Evolutionary conservation across 23 red algal genomes (phyloP).

Genomic region (Gracilaria caudata): DNA sequence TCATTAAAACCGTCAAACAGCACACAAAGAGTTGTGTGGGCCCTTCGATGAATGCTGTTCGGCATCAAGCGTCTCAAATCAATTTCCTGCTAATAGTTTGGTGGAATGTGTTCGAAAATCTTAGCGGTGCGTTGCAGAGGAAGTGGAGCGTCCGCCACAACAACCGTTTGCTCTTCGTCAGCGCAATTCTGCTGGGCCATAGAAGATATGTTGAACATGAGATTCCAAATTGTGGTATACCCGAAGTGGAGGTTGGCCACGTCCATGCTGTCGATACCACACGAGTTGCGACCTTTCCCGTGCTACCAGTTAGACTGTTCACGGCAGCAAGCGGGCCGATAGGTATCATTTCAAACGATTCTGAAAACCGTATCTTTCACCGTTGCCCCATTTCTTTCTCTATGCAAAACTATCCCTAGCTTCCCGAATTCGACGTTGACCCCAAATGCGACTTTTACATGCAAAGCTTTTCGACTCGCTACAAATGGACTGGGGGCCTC

Average conservation of each 20-base stretch:
- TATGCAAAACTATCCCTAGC: background rate
- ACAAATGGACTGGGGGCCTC: background rate
- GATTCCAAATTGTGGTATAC: background rate
- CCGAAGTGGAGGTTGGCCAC: background rate
- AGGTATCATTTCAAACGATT: constrained; percentile 37
- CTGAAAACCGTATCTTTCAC: background rate
- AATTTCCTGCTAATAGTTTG: no score
- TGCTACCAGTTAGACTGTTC: background rate
- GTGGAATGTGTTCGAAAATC: background rate
- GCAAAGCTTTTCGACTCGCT: background rate
- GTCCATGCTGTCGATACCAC: constrained; percentile 12
- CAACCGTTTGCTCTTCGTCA: background rate
- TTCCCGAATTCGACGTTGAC: background rate
- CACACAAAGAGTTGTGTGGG: background rate
- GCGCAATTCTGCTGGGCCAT: background rate
- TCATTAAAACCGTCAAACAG: background rate
- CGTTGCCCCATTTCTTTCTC: constrained; percentile 15
- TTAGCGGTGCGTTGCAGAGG: background rate
- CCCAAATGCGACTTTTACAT: background rate
- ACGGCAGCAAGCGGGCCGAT: constrained; percentile 3
- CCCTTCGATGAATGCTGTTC: background rate
- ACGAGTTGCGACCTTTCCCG: constrained; percentile 26
- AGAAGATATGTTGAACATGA: background rate
- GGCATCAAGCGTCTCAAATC: background rate
- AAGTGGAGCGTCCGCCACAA: background rate